phyloP scores from a whole-genome alignment of 495 filamentous ascomycete genomes.

The Penicillium canariense region DNA sequence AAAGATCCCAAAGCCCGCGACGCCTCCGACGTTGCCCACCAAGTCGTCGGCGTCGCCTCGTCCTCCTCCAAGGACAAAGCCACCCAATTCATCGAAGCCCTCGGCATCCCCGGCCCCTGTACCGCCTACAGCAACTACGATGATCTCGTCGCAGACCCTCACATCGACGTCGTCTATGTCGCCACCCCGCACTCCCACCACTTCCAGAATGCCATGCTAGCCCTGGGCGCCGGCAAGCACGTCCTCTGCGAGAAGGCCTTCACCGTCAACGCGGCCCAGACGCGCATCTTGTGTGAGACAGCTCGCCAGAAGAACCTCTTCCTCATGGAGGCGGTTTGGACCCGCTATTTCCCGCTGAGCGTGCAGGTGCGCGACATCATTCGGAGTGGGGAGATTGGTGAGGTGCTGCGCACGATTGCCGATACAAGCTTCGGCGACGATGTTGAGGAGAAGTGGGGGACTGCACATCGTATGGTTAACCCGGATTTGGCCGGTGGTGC shows the following conservation, averaged over 20 bases:
- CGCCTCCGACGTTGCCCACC: constrained; percentile 73
- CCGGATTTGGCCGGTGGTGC: constrained; percentile 81
- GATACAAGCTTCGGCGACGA: constrained; percentile 59
- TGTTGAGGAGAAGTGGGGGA: constrained; percentile 53
- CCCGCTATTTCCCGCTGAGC: constrained; percentile 81
- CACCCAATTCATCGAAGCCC: constrained; percentile 65
- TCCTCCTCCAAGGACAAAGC: constrained; percentile 69
- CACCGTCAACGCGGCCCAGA: constrained; percentile 82
- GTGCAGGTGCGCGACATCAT: constrained; percentile 73
- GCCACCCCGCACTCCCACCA: constrained; percentile 96
- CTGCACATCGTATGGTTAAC: constrained; percentile 79
- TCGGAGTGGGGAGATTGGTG: constrained; percentile 65
- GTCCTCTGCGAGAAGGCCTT: constrained; percentile 94
- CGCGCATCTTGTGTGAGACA: constrained; percentile 68
- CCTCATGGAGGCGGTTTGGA: constrained; percentile 97
- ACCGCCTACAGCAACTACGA: constrained; percentile 79
- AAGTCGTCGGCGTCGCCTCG: constrained; percentile 77
- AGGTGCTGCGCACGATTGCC: constrained; percentile 72
- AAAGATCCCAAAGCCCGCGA: constrained; percentile 68
- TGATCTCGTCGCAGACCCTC: constrained; percentile 70
- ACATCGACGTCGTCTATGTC: constrained; percentile 87
- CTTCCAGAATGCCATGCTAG: constrained; percentile 85
- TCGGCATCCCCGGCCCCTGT: constrained; percentile 60
- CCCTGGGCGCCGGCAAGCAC: constrained; percentile 77
- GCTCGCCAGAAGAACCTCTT: constrained; percentile 82